A percentile compares a stretch with the other conserved stretches of the same genome.
Conservation (phyloP, 2,329 filamentous ascomycete genomes). For the Samsoniella hepiali region DNA sequence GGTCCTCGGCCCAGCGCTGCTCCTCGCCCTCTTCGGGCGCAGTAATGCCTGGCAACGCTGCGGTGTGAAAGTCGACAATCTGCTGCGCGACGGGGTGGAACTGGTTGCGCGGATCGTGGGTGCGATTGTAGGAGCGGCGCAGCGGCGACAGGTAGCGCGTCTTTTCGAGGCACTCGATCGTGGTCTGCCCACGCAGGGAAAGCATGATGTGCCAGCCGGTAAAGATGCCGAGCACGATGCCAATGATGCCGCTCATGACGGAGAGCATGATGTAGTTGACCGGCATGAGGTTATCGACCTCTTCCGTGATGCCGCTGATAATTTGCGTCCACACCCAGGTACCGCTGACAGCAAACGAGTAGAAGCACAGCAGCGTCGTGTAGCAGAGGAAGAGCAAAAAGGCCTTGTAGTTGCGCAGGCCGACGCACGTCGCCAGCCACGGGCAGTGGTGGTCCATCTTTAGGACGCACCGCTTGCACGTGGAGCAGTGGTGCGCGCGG, state of each 20-base stretch:
- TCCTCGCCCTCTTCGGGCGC: constrained; percentile 78
- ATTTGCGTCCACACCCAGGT: constrained; percentile 86
- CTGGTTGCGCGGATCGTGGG: constrained; percentile 50
- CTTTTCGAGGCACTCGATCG: constrained; percentile 94
- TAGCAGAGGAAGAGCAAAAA: constrained; percentile 93
- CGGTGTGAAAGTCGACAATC: constrained; percentile 76
- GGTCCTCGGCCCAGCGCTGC: constrained; percentile 30
- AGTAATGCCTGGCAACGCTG: constrained; percentile 75
- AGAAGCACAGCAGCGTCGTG: constrained; percentile 79
- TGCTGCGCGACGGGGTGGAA: constrained; percentile 62
- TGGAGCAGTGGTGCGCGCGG: constrained; percentile 93
- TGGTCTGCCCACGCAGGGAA: constrained; percentile 77
- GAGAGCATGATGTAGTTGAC: constrained; percentile 88
- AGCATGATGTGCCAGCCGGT: constrained; percentile 89
- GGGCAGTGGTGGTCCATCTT: constrained; percentile 99
- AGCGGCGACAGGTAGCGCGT: constrained; percentile 87
- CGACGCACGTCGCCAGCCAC: constrained; percentile 95
- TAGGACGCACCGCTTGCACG: constrained; percentile 87
- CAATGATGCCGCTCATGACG: constrained; percentile 87
- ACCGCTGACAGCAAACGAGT: constrained; percentile 71
- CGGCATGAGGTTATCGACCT: constrained; percentile 74
- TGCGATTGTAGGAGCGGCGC: constrained; percentile 63
- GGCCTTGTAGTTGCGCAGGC: constrained; percentile 90
- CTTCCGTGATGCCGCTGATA: constrained; percentile 60
- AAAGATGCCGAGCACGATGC: constrained; percentile 82